phyloP scores from a whole-genome alignment of 805 yeast genomes.

The Metschnikowia borealis region DNA sequence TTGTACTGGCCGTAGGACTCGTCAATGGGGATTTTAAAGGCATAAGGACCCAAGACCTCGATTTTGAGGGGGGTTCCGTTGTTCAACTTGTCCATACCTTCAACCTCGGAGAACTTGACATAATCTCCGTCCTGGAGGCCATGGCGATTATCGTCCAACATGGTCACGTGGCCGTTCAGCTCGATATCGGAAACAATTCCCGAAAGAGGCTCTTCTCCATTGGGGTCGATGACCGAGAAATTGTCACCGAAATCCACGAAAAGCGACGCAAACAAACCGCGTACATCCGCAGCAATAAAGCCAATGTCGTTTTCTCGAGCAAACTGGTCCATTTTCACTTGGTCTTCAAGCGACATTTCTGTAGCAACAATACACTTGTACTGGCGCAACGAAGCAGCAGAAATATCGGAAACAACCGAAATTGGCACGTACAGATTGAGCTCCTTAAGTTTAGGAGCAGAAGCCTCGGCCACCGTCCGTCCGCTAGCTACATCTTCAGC shows the following conservation, averaged over 20 bases:
- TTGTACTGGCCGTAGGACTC: slow-evolving; percentile 57
- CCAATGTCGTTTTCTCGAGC: slow-evolving; percentile 73
- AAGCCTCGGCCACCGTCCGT: slow-evolving; percentile 65
- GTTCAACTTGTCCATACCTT: slow-evolving; percentile 72
- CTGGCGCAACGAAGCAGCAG: slow-evolving; percentile 48
- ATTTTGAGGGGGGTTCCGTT: slow-evolving; percentile 71
- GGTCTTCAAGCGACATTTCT: slow-evolving; percentile 65
- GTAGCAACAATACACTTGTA: slow-evolving; percentile 88
- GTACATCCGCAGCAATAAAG: slow-evolving; percentile 74
- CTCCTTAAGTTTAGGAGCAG: slow-evolving; percentile 68
- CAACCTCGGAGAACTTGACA: slow-evolving; percentile 82
- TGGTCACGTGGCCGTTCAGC: slow-evolving; percentile 84
- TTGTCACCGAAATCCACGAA: slow-evolving; percentile 87
- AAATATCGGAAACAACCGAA: slow-evolving; percentile 53
- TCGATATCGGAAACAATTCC: slow-evolving; percentile 93
- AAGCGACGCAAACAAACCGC: slow-evolving; percentile 83
- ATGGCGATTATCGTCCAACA: slow-evolving; percentile 88
- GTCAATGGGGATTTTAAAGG: slow-evolving; percentile 68
- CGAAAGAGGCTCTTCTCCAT: slow-evolving; percentile 86
- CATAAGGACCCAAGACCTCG: slow-evolving; percentile 90
- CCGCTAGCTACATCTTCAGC: slow-evolving; percentile 63
- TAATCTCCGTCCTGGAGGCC: slow-evolving; percentile 89
- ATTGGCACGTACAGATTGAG: slow-evolving; percentile 90
- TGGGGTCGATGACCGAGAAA: slow-evolving; percentile 76
- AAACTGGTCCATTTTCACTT: slow-evolving; percentile 66